Percentiles rank a stretch among this genome's conserved stretches.
These are phyloP conservation scores for Houttuynia cordata DNA, from an alignment of 164 flowering plant genomes.

Conservation along the genomic window DNA sequence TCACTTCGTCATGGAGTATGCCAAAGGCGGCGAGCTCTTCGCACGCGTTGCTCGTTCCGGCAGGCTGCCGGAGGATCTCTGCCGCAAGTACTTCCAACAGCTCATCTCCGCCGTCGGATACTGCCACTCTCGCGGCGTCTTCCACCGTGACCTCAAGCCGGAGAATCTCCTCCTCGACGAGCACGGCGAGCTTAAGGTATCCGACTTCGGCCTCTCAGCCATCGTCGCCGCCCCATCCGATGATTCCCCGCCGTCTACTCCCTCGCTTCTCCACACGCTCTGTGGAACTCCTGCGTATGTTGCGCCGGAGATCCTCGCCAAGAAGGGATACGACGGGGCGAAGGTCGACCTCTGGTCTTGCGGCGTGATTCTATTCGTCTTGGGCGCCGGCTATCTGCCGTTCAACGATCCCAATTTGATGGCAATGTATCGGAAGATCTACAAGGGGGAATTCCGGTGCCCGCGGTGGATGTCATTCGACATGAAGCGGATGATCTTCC, in stretches of 20 bases:
- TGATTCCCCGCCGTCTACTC: conserved; percentile 17
- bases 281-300: conserved; percentile 77
- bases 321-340: conserved; percentile 56
- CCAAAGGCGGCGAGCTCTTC: conserved; percentile 68
- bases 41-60: conserved; percentile 30
- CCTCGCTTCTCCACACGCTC: conserved; percentile 31
- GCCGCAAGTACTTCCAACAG: conserved; percentile 62
- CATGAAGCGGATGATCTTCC: conserved; percentile 25
- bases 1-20: conserved; percentile 64
- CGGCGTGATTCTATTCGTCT: conserved; percentile 47
- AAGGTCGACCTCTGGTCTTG: conserved; percentile 66
- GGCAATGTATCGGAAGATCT: conserved; percentile 59
- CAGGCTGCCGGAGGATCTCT: conserved; percentile 47
- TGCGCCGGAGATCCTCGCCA: conserved; percentile 59
- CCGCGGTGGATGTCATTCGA: conserved; percentile 60
- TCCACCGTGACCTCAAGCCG: conserved; percentile 61
- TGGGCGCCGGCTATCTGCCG: conserved; percentile 55
- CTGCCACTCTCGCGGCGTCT: conserved; percentile 63
- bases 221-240: conserved; percentile 28
- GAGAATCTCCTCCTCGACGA: conserved; percentile 70
- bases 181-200: conserved; percentile 37
- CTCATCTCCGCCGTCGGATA: conserved; percentile 53
- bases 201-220: conserved; percentile 66
- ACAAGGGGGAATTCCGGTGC: conserved; percentile 47
- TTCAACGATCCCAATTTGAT: conserved; percentile 55